Conservation (phyloP, 805 yeast species). For the Tetrapisispora pingtungensis region DNA sequence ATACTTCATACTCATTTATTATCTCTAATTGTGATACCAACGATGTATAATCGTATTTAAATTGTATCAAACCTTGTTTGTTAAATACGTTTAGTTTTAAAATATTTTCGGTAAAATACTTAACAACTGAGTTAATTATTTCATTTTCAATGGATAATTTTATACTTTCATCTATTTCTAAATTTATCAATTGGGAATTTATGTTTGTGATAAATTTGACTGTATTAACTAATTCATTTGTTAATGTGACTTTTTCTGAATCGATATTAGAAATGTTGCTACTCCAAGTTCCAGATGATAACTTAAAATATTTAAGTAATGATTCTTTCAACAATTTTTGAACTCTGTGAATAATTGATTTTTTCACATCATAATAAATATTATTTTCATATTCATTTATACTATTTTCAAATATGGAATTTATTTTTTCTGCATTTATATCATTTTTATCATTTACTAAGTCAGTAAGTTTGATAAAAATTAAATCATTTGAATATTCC, state of each 20-base stretch:
- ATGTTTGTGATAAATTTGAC: conserved; percentile 17
- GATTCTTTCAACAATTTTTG: conserved; percentile 23
- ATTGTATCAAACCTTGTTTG: conserved; percentile 26
- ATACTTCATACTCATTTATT: conserved; percentile 6
- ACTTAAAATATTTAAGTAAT: conserved; percentile 25
- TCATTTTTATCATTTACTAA: conserved; percentile 13
- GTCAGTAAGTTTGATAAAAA: conserved; percentile 17
- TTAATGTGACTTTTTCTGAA: neutral
- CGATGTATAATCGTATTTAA: conserved; percentile 25
- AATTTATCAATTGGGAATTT: conserved; percentile 9
- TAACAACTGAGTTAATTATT: conserved; percentile 21
- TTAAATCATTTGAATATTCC: conserved; percentile 12
- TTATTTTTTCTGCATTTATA: conserved; percentile 12
- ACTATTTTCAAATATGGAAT: conserved; percentile 26
- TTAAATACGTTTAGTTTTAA: conserved; percentile 32
- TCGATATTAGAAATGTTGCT: neutral
- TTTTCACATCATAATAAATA: conserved; percentile 21
- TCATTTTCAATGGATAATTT: conserved; percentile 18
- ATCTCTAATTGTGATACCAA: conserved; percentile 22
- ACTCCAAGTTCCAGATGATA: conserved; percentile 12
- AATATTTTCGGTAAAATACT: conserved; percentile 29
- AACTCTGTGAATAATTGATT: conserved; percentile 25
- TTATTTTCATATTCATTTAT: conserved; percentile 21
- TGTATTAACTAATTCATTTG: conserved; percentile 24
- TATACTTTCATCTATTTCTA: conserved; percentile 10